Evolutionary conservation across 148 eudicot genomes (phyloP).

Genomic region (Rhododendron simsii): DNA sequence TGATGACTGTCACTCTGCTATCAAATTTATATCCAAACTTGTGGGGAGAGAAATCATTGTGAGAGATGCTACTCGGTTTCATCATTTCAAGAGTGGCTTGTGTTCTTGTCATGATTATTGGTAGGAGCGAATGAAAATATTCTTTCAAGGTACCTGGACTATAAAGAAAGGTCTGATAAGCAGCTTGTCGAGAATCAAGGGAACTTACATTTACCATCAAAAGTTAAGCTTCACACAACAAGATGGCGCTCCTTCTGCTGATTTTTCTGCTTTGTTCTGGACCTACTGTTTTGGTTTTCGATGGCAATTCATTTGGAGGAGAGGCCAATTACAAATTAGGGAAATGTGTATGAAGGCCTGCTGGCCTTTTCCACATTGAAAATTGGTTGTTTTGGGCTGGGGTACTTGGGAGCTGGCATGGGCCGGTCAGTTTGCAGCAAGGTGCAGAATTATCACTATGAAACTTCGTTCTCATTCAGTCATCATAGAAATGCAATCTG

Average conservation of each 20-base stretch:
- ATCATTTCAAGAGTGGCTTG: slow-evolving; percentile 9
- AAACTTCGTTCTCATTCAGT: neutral
- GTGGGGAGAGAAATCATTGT: slow-evolving; percentile 14
- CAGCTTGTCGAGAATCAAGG: neutral
- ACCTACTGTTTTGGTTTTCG: neutral
- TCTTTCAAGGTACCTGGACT: neutral
- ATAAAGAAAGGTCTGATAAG: neutral
- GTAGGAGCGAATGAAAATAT: neutral
- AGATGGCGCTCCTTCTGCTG: neutral
- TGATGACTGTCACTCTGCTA: slow-evolving; percentile 13
- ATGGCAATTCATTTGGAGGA: neutral
- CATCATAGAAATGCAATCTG: neutral
- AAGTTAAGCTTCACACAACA: neutral
- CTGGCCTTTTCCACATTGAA: neutral
- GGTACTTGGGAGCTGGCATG: neutral
- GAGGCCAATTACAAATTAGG: neutral
- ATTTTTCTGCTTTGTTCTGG: neutral
- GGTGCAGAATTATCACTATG: neutral
- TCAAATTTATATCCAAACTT: slow-evolving; percentile 10
- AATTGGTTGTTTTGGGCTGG: neutral
- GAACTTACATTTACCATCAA: neutral
- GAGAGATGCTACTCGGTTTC: slow-evolving; percentile 17
- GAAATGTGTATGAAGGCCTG: neutral
- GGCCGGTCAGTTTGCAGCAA: neutral
- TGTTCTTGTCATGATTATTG: slow-evolving; percentile 11